Conservation (phyloP, 2,329 filamentous ascomycete species). For the Juglanconis oblonga region DNA sequence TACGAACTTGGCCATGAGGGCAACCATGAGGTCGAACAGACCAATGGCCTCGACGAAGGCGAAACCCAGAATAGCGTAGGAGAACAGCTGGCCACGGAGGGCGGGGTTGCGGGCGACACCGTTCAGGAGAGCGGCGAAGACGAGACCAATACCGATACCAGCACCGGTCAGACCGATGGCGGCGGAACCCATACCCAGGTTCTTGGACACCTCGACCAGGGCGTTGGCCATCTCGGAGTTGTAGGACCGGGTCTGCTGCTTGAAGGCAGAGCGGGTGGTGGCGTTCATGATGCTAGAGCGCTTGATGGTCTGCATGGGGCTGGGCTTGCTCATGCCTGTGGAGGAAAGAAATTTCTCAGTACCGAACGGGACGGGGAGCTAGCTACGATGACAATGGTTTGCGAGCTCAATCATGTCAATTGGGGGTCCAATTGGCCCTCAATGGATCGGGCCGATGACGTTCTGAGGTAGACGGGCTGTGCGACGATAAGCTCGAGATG, state of each 20-base stretch:
- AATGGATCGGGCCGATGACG: conserved; percentile 14
- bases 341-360: conserved; percentile 24
- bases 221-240: conserved; percentile 84
- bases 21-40: conserved; percentile 89
- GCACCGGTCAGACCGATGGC: conserved; percentile 91
- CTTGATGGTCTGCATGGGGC: conserved; percentile 72
- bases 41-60: conserved; percentile 91
- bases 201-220: conserved; percentile 88
- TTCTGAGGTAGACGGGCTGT: conserved; percentile 16
- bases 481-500: conserved; percentile 19
- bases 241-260: conserved; percentile 65
- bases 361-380: conserved; percentile 6
- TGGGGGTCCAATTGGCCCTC: conserved; percentile 29
- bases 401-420: conserved; percentile 1
- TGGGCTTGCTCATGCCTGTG: conserved; percentile 53
- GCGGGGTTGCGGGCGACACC: conserved; percentile 91
- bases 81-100: conserved; percentile 93
- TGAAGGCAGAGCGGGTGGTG: conserved; percentile 63
- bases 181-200: conserved; percentile 83
- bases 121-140: conserved; percentile 86
- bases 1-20: conserved; percentile 91
- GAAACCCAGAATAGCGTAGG: conserved; percentile 93
- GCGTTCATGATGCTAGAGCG: conserved; percentile 68
- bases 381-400: background rate
- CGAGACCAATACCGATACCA: conserved; percentile 93